Evolutionary conservation across 176 grass and related monocot genomes (phyloP).

Genomic region (Tillandsia leiboldiana): DNA sequence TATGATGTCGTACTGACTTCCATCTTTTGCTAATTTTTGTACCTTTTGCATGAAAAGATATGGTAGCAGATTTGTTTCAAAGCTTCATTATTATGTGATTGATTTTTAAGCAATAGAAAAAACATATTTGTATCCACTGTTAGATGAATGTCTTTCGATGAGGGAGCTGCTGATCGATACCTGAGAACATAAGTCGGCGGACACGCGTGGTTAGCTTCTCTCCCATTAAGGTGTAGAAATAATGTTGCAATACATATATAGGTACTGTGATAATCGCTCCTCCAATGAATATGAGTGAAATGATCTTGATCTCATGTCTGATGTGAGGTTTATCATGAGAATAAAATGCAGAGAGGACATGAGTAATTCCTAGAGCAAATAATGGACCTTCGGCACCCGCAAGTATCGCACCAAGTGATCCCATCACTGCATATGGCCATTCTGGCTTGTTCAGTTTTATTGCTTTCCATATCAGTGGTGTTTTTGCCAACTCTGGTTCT

Average conservation of each 20-base stretch:
- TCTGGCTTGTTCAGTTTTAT: slow-evolving; percentile 95
- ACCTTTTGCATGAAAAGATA: not conserved
- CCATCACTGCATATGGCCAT: slow-evolving; percentile 85
- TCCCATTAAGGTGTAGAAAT: slow-evolving; percentile 99
- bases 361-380: slow-evolving; percentile 95
- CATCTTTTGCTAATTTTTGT: no score
- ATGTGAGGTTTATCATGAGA: slow-evolving; percentile 74
- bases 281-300: slow-evolving; percentile 97
- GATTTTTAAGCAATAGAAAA: no score
- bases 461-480: slow-evolving; percentile 1
- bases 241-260: slow-evolving; percentile 91
- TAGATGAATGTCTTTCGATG: not conserved
- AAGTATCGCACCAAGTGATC: slow-evolving; percentile 78
- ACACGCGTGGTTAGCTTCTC: slow-evolving; percentile 98
- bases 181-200: slow-evolving; percentile 85
- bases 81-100: not conserved
- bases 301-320: slow-evolving; percentile 79
- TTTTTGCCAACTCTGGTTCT: no score
- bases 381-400: slow-evolving; percentile 90
- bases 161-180: slow-evolving; percentile 25
- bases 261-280: slow-evolving; percentile 81
- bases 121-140: no score
- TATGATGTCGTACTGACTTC: no score
- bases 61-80: slow-evolving; percentile 3
- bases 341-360: slow-evolving; percentile 97